Evolutionary conservation across 2,329 filamentous ascomycete genomes (phyloP).

Genomic region (Botryotinia calthae): DNA sequence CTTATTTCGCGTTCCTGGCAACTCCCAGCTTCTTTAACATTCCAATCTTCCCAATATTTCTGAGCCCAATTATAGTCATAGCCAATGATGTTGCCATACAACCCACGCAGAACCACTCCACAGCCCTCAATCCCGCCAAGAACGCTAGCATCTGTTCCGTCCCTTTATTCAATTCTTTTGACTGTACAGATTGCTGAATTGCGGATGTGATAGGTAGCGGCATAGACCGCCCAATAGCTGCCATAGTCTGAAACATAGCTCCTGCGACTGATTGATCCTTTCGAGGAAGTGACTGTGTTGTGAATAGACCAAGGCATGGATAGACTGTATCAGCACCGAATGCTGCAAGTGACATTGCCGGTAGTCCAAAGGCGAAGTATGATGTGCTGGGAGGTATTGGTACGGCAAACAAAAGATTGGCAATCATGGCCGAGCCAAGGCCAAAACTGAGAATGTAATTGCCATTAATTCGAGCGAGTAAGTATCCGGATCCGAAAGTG

Average conservation of each 20-base stretch:
- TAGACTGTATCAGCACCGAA: slow-evolving; percentile 66
- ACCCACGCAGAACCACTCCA: slow-evolving; percentile 32
- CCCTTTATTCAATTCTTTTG: slow-evolving; percentile 43
- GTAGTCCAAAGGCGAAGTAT: slow-evolving; percentile 67
- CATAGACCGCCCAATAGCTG: slow-evolving; percentile 64
- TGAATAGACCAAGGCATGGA: slow-evolving; percentile 64
- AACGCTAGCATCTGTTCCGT: slow-evolving; percentile 18
- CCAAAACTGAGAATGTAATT: slow-evolving; percentile 54
- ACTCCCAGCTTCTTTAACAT: slow-evolving; percentile 32
- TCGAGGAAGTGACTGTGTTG: slow-evolving; percentile 57
- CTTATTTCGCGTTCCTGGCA: not conserved
- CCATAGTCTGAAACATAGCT: slow-evolving; percentile 64
- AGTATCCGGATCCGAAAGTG: slow-evolving; percentile 29
- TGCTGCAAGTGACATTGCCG: slow-evolving; percentile 63
- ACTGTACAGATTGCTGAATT: slow-evolving; percentile 61
- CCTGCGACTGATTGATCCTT: slow-evolving; percentile 67
- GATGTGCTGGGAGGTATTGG: slow-evolving; percentile 59
- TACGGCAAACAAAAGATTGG: slow-evolving; percentile 60
- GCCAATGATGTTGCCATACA: slow-evolving; percentile 24
- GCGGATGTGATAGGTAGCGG: slow-evolving; percentile 64
- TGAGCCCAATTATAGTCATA: slow-evolving; percentile 22
- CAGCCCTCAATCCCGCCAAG: slow-evolving; percentile 28
- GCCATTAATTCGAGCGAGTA: slow-evolving; percentile 41
- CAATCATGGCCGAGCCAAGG: slow-evolving; percentile 41
- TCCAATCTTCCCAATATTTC: slow-evolving; percentile 36